Conservation (phyloP, 2,329 filamentous ascomycete genomes). For the Paecilomyces fulvus region DNA sequence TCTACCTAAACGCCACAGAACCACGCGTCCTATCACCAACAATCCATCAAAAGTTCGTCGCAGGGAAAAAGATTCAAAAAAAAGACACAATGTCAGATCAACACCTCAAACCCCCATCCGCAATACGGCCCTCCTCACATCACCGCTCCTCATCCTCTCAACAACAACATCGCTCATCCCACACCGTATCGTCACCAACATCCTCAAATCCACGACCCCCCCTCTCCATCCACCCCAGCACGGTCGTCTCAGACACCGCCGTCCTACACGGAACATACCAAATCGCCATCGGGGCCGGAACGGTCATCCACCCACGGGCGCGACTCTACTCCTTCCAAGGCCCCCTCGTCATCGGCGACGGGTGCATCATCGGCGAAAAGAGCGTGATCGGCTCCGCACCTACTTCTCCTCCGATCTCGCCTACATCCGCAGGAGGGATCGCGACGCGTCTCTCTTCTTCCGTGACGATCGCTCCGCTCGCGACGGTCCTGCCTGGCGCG, state of each 20-base stretch:
- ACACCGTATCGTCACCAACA: slow-evolving; percentile 12
- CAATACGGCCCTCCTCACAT: slow-evolving; percentile 5
- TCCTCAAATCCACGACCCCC: slow-evolving; percentile 24
- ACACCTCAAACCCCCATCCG: slow-evolving; percentile 20
- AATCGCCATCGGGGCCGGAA: slow-evolving; percentile 69
- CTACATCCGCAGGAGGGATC: slow-evolving; percentile 3
- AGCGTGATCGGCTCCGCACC: slow-evolving; percentile 39
- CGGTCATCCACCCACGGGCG: slow-evolving; percentile 77
- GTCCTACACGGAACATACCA: slow-evolving; percentile 57
- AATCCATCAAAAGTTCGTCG: not conserved
- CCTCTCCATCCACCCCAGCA: slow-evolving; percentile 26
- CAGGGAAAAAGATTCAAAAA: not conserved
- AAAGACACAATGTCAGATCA: slow-evolving; percentile 1
- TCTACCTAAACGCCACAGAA: not conserved
- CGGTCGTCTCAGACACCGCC: slow-evolving; percentile 31
- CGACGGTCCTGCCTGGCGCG: slow-evolving; percentile 29
- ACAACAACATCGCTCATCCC: slow-evolving; percentile 1
- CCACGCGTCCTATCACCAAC: not conserved
- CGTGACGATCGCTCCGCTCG: slow-evolving; percentile 31
- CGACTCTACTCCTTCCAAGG: slow-evolving; percentile 70
- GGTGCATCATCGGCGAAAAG: slow-evolving; percentile 71
- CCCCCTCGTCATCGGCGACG: slow-evolving; percentile 70
- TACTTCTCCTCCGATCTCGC: slow-evolving; percentile 1
- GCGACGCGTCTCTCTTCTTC: slow-evolving; percentile 28
- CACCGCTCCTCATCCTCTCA: slow-evolving; percentile 15